Percentiles rank a stretch among this genome's conserved stretches.
Evolutionary conservation across 306 rosid genomes (phyloP).

Genomic region (Citrullus colocynthis): DNA sequence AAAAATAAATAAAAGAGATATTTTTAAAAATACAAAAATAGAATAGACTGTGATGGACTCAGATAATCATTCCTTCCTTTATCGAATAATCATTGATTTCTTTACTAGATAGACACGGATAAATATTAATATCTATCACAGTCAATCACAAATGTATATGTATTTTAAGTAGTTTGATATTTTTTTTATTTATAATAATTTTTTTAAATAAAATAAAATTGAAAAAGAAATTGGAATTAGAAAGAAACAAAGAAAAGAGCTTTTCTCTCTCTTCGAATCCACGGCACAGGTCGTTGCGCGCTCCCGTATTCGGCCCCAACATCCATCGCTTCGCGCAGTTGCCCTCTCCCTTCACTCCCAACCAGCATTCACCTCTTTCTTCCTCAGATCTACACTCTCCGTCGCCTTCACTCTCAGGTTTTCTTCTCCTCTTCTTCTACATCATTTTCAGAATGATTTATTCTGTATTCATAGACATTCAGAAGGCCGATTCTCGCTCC

Average conservation of each 20-base stretch:
- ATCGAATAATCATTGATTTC: too few relatives aligned
- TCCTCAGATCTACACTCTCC: conserved; percentile 1
- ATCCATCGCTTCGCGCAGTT: neutral
- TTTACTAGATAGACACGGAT: too few relatives aligned
- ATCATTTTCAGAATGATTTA: neutral
- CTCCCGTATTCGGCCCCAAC: neutral
- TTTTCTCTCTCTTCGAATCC: conserved; percentile 3
- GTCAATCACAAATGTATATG: too few relatives aligned
- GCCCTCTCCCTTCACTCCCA: neutral
- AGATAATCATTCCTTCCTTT: too few relatives aligned
- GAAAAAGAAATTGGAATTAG: neutral
- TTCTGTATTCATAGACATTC: neutral
- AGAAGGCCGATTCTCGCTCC: neutral
- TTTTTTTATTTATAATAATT: too few relatives aligned
- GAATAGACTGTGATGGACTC: too few relatives aligned
- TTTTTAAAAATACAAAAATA: too few relatives aligned
- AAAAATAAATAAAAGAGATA: too few relatives aligned
- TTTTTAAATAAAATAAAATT: too few relatives aligned
- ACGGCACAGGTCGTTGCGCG: neutral
- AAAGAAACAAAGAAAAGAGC: neutral
- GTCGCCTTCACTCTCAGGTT: neutral
- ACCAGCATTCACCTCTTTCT: neutral
- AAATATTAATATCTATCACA: too few relatives aligned
- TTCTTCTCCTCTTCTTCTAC: neutral
- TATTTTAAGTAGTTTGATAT: too few relatives aligned